Evolutionary conservation across 768 basidiomycete genomes (phyloP), one percentile per base, ranked within the genome.

Genomic region (Psilocybe azurescens): DNA sequence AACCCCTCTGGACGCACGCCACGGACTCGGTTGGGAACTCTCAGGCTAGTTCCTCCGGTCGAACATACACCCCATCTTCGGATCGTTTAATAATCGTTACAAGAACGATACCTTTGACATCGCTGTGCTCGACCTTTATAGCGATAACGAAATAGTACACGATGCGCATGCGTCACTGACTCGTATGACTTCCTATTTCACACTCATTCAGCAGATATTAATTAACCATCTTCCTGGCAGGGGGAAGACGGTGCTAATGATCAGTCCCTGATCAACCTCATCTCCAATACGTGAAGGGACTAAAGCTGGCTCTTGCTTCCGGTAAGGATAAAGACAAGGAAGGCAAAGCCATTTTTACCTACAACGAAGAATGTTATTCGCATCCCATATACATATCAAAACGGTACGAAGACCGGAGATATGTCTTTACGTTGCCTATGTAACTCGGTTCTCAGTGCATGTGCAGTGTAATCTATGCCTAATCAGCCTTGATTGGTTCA

Each of bases 1-100:
- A 83, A 81, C 56, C 90, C 90, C 98, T 99, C 80, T 99, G 97
- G 97, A 94, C 96, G 0, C 84, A 97, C 38, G 96, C 95, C 1
- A 99, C 97, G 85, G 84, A 11, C 51, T 88, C 49, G 95, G 87
- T 0, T 93, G 92, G 66, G 79, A 78, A 1, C 77, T 94, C 18
- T 98, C 97, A 7, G 94, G 95, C 2, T 94, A 86, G 79, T 98
- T 95, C 82, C 81, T 99, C 29, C 80, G 83, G 14, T 81, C 82
- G 24, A 94, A 95, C 69, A 86, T 97, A 50, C 98, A 97, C 67
- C 97, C 97, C 3, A 85, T 97, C 56, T 87, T 99, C 30, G 87
- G 91, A 36, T 83, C 87, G n/a, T 72, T 94, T 57, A 77, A 80
- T 6, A 86, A 82, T 62, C 77, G 74, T 20, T 93, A 90, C 65